These are phyloP conservation scores for Alternaria atra DNA, from an alignment of 2,329 filamentous ascomycete genomes.

Conservation along the genomic window DNA sequence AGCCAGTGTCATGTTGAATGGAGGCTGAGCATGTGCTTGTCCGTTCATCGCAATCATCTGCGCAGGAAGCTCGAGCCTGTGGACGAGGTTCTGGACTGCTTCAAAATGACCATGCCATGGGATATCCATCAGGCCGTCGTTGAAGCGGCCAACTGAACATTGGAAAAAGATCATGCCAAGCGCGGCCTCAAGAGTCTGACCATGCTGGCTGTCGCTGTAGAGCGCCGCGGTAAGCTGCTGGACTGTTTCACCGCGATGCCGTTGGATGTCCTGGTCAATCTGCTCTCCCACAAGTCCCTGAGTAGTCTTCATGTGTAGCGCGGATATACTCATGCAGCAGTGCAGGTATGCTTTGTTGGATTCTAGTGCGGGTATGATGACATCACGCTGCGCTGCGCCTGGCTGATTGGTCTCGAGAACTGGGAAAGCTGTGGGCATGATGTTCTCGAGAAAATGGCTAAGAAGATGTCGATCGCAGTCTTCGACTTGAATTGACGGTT, in stretches of 20 bases:
- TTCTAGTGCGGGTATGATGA: slow-evolving; percentile 87
- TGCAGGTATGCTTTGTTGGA: slow-evolving; percentile 93
- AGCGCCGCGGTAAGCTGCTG: slow-evolving; percentile 85
- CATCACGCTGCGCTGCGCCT: slow-evolving; percentile 79
- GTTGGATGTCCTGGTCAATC: slow-evolving; percentile 89
- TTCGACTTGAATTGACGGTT: slow-evolving; percentile 81
- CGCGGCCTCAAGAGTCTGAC: slow-evolving; percentile 89
- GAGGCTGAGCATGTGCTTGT: slow-evolving; percentile 70
- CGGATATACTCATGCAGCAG: slow-evolving; percentile 92
- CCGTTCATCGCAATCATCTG: slow-evolving; percentile 67
- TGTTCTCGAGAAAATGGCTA: slow-evolving; percentile 89
- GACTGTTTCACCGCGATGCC: slow-evolving; percentile 88
- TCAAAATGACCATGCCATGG: slow-evolving; percentile 98
- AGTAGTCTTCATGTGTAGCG: slow-evolving; percentile 88
- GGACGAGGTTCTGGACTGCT: slow-evolving; percentile 83
- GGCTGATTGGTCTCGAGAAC: slow-evolving; percentile 90
- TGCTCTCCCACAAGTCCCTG: slow-evolving; percentile 72
- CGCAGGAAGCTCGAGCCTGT: slow-evolving; percentile 81
- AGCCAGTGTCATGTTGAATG: slow-evolving; percentile 94
- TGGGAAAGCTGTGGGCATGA: slow-evolving; percentile 89
- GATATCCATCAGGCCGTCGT: slow-evolving; percentile 88
- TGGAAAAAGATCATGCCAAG: slow-evolving; percentile 97
- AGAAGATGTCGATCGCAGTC: slow-evolving; percentile 87
- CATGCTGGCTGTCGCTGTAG: slow-evolving; percentile 80
- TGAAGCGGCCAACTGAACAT: slow-evolving; percentile 85